A percentile compares a stretch with the other conserved stretches of the same genome.
phyloP scores from a whole-genome alignment of 1,139 yeast species.

The Blastobotrys apis region DNA sequence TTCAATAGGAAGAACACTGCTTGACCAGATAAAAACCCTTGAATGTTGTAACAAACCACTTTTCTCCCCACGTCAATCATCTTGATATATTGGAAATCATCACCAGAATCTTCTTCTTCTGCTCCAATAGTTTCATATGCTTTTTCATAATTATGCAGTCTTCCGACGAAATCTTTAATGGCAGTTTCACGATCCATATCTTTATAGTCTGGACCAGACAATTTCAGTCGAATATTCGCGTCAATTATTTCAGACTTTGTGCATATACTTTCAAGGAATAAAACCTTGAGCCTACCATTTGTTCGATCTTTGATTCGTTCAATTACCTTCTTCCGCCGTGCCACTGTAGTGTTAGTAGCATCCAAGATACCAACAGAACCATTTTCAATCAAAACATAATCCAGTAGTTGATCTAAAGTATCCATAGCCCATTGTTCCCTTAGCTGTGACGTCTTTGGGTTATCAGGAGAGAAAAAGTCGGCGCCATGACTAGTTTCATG shows the following conservation, averaged over 20 bases:
- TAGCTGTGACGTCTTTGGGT: conserved; percentile 56
- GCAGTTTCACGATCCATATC: conserved; percentile 83
- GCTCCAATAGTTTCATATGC: conserved; percentile 91
- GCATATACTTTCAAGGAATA: conserved; percentile 85
- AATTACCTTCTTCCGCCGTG: conserved; percentile 63
- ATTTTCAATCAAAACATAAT: conserved; percentile 70
- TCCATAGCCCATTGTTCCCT: conserved; percentile 97
- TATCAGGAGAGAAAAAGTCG: conserved; percentile 80
- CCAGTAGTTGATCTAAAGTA: conserved; percentile 77
- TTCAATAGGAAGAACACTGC: conserved; percentile 85
- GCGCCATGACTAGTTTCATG: conserved; percentile 50
- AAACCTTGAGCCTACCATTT: conserved; percentile 69
- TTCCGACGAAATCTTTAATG: conserved; percentile 71
- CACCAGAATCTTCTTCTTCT: conserved; percentile 54
- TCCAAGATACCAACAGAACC: conserved; percentile 95
- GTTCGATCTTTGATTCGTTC: conserved; percentile 67
- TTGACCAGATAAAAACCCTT: conserved; percentile 90
- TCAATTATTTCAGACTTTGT: conserved; percentile 74
- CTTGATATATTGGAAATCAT: conserved; percentile 76
- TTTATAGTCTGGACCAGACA: conserved; percentile 89
- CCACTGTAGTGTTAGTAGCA: conserved; percentile 82
- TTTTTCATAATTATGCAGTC: conserved; percentile 77
- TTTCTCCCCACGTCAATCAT: conserved; percentile 96
- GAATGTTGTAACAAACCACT: conserved; percentile 85
- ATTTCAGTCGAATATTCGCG: conserved; percentile 74